phyloP scores from a whole-genome alignment of 2,329 filamentous ascomycete genomes.

The Penicillium italicum region DNA sequence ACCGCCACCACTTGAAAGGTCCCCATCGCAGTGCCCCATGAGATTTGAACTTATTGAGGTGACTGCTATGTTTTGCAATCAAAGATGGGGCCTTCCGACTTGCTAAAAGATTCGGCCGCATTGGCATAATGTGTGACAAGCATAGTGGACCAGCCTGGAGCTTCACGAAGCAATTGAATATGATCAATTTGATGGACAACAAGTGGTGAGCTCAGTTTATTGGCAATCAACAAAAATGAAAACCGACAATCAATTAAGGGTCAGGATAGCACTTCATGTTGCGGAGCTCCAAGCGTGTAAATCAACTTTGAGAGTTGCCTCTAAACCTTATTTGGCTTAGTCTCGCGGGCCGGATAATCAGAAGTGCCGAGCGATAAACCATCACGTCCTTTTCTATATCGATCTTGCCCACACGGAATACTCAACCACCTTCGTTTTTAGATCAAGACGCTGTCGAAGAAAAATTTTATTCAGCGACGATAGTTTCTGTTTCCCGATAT shows the following conservation, averaged over 20 bases:
- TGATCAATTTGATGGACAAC: background rate
- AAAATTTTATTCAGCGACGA: background rate
- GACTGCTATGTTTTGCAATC: constrained; percentile 1
- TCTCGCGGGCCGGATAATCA: constrained; percentile 22
- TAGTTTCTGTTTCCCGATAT: constrained; percentile 10
- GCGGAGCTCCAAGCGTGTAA: constrained; percentile 1
- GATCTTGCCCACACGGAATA: constrained; percentile 8
- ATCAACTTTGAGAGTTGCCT: background rate
- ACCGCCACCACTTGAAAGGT: background rate
- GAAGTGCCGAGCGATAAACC: constrained; percentile 17
- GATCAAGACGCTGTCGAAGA: background rate
- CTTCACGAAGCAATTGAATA: background rate
- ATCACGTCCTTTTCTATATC: constrained; percentile 21
- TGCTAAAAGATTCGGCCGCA: constrained; percentile 18
- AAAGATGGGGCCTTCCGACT: constrained; percentile 17
- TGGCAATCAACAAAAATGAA: background rate
- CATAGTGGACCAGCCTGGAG: constrained; percentile 15
- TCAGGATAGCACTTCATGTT: background rate
- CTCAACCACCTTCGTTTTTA: background rate
- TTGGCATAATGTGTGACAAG: constrained; percentile 22
- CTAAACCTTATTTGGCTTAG: constrained; percentile 10
- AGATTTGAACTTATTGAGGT: background rate
- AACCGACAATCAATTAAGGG: background rate
- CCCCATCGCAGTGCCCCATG: background rate
- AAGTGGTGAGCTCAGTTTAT: background rate